Conservation (phyloP, 306 rosid genomes). For the Fagus crenata region DNA sequence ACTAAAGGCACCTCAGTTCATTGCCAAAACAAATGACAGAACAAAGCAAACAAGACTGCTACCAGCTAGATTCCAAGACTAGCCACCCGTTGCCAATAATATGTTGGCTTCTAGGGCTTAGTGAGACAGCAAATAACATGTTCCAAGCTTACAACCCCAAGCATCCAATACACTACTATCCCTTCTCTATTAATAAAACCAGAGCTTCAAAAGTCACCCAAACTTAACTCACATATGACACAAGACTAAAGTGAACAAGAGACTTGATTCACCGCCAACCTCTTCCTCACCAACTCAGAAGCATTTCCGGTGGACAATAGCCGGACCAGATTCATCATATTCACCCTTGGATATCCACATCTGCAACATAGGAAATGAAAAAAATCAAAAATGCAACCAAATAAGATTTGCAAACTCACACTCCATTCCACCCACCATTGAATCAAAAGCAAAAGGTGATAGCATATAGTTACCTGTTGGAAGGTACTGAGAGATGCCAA, state of each 20-base stretch:
- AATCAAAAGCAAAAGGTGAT: neutral
- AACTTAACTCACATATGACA: conserved; percentile 47
- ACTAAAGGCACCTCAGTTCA: conserved; percentile 45
- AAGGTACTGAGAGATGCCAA: conserved; percentile 77
- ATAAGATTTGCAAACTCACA: conserved; percentile 1
- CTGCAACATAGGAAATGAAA: conserved; percentile 33
- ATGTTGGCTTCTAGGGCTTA: conserved; percentile 50
- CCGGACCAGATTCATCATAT: conserved; percentile 76
- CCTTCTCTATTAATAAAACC: conserved; percentile 35
- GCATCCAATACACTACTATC: conserved; percentile 47
- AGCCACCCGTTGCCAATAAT: conserved; percentile 43
- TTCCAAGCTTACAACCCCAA: conserved; percentile 44
- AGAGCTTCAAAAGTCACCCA: conserved; percentile 50
- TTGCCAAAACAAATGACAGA: conserved; percentile 39
- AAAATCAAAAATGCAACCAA: conserved; percentile 22
- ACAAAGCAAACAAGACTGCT: conserved; percentile 39
- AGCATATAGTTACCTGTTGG: conserved; percentile 51
- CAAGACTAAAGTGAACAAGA: conserved; percentile 32
- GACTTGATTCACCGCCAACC: conserved; percentile 29
- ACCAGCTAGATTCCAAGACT: conserved; percentile 37
- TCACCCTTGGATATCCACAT: conserved; percentile 81
- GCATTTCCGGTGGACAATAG: conserved; percentile 76
- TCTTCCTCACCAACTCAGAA: conserved; percentile 43
- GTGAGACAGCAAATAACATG: conserved; percentile 32
- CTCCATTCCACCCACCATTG: neutral